Base-by-base conservation (phyloP, 2,329 filamentous ascomycete genomes). In the Verticillium nubilum region DNA sequence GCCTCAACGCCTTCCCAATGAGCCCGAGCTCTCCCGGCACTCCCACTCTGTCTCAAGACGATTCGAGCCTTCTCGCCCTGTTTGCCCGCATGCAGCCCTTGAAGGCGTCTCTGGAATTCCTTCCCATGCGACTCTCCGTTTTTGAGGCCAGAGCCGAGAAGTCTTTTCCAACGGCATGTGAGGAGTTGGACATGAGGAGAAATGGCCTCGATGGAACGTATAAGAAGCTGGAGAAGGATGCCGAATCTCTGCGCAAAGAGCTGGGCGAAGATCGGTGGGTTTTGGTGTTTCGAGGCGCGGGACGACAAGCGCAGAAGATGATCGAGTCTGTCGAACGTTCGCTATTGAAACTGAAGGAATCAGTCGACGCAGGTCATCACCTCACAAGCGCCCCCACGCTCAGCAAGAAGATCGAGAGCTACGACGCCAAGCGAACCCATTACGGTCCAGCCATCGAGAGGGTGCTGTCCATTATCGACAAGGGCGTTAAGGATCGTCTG, bases 81-180 rank as follows among this genome's bases (percentile, higher is more conserved):
- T 97, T 98, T 73, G 95, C 95, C 5, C 86, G 94, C 60, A 96
- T 98, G 89, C 95, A 98, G 68, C 94, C 95, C 1, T 77, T 99
- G 23, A 85, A 93, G 58, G 95, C 95, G 1, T 97, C 93, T 0
- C 80, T 99, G 33, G 95, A 98, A 73, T 99, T 99, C 68, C 76
- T 99, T 25, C 95, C 95, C 1, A 98, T 98, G 94, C 84, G 94
- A 58, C 76, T 99, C 17, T 92, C 91, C 1, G 90, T 90, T 52
- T 99, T 98, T 69, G 87, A 94, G 67, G 80, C 84, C 2, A 85
- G 92, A 63, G 95, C 92, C 0, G 86, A 90, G 60, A 77, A 78
- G 2, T 84, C 91, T 7, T 97, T 99, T 67, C 94, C 95, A 0
- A 95, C 90, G 9, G 93, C 94, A 0, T 97, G 93, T 66, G 87